Evolutionary conservation across 192 early-diverging fungal species (phyloP), one percentile per base, ranked within the genome.

Genomic region (Mortierella claussenii): DNA sequence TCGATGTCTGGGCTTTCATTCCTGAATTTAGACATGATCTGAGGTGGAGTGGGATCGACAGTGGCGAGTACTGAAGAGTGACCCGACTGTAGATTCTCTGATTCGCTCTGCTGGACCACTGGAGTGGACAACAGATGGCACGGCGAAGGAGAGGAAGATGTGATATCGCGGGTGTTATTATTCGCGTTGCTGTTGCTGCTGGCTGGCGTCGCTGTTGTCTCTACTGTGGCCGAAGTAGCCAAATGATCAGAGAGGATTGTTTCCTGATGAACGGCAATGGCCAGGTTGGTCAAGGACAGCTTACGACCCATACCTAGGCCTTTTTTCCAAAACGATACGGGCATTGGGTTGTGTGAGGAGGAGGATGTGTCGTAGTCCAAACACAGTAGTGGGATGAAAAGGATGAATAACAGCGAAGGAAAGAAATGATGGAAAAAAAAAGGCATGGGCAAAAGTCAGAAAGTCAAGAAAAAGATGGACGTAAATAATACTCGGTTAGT

Each of bases 301-400:
- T 75, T 75, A 5, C 63, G 55, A 21, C 70, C 70, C 55, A 60
- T 65, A 2, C 57, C 70, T 8, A 75, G 34, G 23, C 70, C 70
- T 75, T 75, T 75, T 75, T 66, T 75, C 42, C 47, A 48, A 37
- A 53, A 46, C 5, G 28, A 31, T 28, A 28, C n/a, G 20, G 61
- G 32, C 47, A 65, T 40, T 1, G 20, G 50, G 26, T 11, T 23
- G 43, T 52, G 40, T 32, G 3, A 40, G 2, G 55, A 46, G 44
- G 44, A 40, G 20, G 34, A 27, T 20, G 54, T 20, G 46, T 37
- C 11, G 28, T 26, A 2, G 56, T 7, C 8, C 37, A 40, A 40
- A 40, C 7, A 40, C 8, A 7, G 37, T 13, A 24, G 55, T 57
- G 32, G 53, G 52, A 24, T 27, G 32, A 37, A 48, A 42, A 62